Percentiles rank a stretch among this genome's conserved stretches.
phyloP scores from a whole-genome alignment of 2,329 filamentous ascomycete species.

The Tolypocladium guangdongense region DNA sequence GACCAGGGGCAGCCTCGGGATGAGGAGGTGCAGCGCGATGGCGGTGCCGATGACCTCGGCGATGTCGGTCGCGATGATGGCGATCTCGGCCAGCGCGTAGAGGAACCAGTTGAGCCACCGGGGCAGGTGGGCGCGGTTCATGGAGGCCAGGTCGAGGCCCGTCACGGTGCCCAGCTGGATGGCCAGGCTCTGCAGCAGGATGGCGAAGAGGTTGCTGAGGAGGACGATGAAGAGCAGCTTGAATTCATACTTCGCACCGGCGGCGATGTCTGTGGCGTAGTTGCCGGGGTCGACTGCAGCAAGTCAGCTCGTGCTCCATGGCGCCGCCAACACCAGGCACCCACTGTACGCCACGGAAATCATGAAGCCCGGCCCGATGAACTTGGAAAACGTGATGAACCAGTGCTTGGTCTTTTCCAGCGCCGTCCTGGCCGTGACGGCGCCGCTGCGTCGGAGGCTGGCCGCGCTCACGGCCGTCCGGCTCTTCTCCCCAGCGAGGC shows the following conservation, averaged over 20 bases:
- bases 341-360: conserved; percentile 47
- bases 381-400: conserved; percentile 20
- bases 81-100: conserved; percentile 52
- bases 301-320: background rate
- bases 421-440: background rate
- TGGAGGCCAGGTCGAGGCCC: conserved; percentile 55
- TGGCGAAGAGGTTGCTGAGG: conserved; percentile 59
- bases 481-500: background rate
- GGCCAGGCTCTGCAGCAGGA: conserved; percentile 56
- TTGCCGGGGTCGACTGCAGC: conserved; percentile 48
- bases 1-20: conserved; percentile 52
- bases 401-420: conserved; percentile 8
- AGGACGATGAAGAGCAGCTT: conserved; percentile 57
- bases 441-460: background rate
- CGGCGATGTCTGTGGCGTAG: conserved; percentile 59
- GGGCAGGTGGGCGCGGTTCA: conserved; percentile 54
- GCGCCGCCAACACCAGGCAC: conserved; percentile 8
- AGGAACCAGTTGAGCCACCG: conserved; percentile 52
- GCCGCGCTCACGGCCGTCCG: background rate
- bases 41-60: conserved; percentile 63
- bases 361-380: conserved; percentile 60
- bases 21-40: conserved; percentile 56
- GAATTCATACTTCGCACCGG: conserved; percentile 55
- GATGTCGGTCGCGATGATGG: conserved; percentile 63
- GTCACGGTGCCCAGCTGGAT: conserved; percentile 61